Evolutionary conservation across 2,329 filamentous ascomycete genomes (phyloP), one percentile per base, ranked within the genome.

Genomic region (Trichophyton schoenleinii): DNA sequence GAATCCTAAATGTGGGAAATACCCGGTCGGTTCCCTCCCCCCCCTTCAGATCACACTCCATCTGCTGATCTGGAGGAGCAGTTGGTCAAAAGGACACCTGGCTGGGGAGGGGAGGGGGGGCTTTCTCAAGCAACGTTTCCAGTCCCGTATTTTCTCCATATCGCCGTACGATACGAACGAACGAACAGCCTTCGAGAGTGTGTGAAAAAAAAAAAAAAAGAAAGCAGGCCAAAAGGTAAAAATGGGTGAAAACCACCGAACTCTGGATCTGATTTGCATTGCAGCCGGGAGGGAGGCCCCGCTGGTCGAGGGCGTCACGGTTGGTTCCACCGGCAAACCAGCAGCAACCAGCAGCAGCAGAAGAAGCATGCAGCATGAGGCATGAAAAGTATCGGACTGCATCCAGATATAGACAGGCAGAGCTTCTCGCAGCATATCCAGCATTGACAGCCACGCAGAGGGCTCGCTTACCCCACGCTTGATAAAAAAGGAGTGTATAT

Each of bases 231-330:
- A 20, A 13, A 57, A 42, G 31, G 34, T 36, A 57, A 28, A 31
- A 42, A 57, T 25, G 25, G 52, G 34, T 25, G 28, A 57, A 36
- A 57, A 57, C 36, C 31, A 57, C 48, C 48, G 48, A 53, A 53
- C 48, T 53, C 48, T 53, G 48, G 48, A 53, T 57, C 53, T 38
- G 53, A 57, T 57, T 57, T 57, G 53, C 53, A 42, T 38, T 57
- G 53, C 53, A 57, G 53, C 53, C 53, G 53, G 53, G 31, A 57
- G 34, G 53, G 53, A 57, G 36, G 53, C 53, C 53, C 53, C 53
- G 53, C 53, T 57, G 53, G n/a, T 57, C 22, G 48, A 53, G 15
- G 22, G 48, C 48, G 48, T 53, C 48, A n/a, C 48, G 48, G 48
- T 53, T 53, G 48, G 48, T 53, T 53, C 48, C 48, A 53, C 48